phyloP scores from a whole-genome alignment of 495 filamentous ascomycete genomes.

The Xylaria nigripes region DNA sequence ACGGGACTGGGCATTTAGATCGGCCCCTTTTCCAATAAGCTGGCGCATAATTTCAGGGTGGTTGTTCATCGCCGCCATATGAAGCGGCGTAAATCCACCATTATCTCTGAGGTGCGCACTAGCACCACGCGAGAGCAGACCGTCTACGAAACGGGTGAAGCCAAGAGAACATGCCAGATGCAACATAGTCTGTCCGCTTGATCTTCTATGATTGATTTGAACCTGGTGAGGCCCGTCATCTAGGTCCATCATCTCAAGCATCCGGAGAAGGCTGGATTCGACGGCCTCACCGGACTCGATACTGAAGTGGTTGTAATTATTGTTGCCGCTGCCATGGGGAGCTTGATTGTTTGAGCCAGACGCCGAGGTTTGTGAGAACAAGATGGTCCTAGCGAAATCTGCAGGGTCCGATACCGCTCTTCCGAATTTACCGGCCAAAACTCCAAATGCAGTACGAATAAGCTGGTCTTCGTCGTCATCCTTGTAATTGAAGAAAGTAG shows the following conservation, averaged over 20 bases:
- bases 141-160: slow-evolving; percentile 68
- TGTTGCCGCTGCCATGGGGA: slow-evolving; percentile 17
- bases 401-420: slow-evolving; percentile 42
- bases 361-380: slow-evolving; percentile 26
- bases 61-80: slow-evolving; percentile 71
- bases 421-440: slow-evolving; percentile 50
- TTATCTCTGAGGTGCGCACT: slow-evolving; percentile 67
- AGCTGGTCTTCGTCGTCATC: slow-evolving; percentile 71
- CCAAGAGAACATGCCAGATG: slow-evolving; percentile 74
- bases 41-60: slow-evolving; percentile 67
- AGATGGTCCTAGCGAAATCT: slow-evolving; percentile 47
- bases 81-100: slow-evolving; percentile 76
- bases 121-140: slow-evolving; percentile 71
- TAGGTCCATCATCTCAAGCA: slow-evolving; percentile 69
- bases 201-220: slow-evolving; percentile 52
- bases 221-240: slow-evolving; percentile 62
- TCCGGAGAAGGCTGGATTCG: slow-evolving; percentile 64
- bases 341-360: slow-evolving; percentile 18
- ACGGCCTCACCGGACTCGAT: slow-evolving; percentile 31
- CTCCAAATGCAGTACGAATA: slow-evolving; percentile 49
- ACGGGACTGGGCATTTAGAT: slow-evolving; percentile 60
- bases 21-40: slow-evolving; percentile 64
- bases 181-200: slow-evolving; percentile 71
- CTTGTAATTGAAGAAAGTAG: slow-evolving; percentile 54
- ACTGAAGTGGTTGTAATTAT: slow-evolving; percentile 17